Evolutionary conservation across 2,329 filamentous ascomycete genomes (phyloP), one percentile per base, ranked within the genome.

Genomic region (Fusarium algeriense): DNA sequence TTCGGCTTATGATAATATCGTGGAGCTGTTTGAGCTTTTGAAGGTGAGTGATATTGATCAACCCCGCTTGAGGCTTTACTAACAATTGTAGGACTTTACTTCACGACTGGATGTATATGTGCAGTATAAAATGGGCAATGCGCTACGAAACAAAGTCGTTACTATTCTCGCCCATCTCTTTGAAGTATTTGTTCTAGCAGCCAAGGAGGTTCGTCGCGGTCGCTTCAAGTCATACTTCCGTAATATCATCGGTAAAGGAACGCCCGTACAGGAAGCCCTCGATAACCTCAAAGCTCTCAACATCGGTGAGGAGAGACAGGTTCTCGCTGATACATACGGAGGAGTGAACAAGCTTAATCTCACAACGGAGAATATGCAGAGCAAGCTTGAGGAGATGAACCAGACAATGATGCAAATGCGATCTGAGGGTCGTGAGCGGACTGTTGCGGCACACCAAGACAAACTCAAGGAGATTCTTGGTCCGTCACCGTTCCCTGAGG

Each of bases 281-380:
- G 78, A 79, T 8, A 83, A 77, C 26, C 79, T 86, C 23, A 80
- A 81, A 32, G 77, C 76, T 4, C 76, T 86, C 6, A 85, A 82
- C 4, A 69, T 81, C 20, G 80, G 79, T 13, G 84, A 86, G 62
- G 80, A 80, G 58, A 72, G 80, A 1, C 78, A 85, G 20, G 83
- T 85, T 17, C 75, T 84, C 17, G 84, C 83, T 7, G 83, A 85
- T 58, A 85, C 82, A 0, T 81, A 82, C 46, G 80, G 79, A 3
- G 78, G 78, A 9, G 80, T 83, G 9, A 77, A 77, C 1, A 70
- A 78, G 45, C 77, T 82, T n/a, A 78, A 80, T 37, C 69, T 78
- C 28, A 80, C 80, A 14, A 80, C 81, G 1, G 81, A 82, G 32
- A 74, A 77, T 2, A 77, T 83, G 6, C 76, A 82, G 28, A 75